phyloP scores from a whole-genome alignment of 441 rosid genomes.

The Adansonia rubrostipa region DNA sequence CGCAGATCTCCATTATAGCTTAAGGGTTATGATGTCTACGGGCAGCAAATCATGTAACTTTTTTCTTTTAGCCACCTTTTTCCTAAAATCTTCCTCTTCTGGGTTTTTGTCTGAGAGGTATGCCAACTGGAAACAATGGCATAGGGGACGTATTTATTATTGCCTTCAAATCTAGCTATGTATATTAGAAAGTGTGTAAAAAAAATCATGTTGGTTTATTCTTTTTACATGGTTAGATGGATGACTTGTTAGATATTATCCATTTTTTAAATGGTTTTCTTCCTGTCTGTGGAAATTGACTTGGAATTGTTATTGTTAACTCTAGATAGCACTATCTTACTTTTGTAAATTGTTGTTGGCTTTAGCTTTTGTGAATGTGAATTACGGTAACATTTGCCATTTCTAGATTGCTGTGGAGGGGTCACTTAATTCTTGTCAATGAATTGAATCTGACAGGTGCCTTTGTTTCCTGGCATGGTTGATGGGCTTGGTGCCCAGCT shows the following conservation, averaged over 20 bases:
- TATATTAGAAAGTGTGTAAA: background rate
- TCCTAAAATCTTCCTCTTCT: background rate
- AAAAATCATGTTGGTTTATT: background rate
- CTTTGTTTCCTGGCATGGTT: constrained; percentile 76
- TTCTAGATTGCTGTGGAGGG: constrained; percentile 15
- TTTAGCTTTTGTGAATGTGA: background rate
- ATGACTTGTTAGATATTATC: background rate
- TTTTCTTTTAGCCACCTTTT: background rate
- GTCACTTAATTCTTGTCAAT: constrained; percentile 30
- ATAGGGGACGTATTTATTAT: background rate
- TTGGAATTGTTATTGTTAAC: background rate
- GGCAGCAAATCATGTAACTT: background rate
- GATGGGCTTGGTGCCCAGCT: constrained; percentile 88
- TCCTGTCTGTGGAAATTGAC: background rate
- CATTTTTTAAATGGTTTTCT: background rate
- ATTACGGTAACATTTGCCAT: background rate
- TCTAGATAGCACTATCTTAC: background rate
- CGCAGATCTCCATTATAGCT: background rate
- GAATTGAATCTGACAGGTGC: constrained; percentile 54
- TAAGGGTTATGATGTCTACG: background rate
- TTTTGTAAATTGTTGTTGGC: background rate
- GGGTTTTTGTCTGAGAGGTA: background rate
- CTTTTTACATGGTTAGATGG: background rate
- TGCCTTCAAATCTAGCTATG: background rate
- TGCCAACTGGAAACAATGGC: background rate